Evolutionary conservation across 495 filamentous ascomycete genomes (phyloP).

Genomic region (Xylaria sp.): DNA sequence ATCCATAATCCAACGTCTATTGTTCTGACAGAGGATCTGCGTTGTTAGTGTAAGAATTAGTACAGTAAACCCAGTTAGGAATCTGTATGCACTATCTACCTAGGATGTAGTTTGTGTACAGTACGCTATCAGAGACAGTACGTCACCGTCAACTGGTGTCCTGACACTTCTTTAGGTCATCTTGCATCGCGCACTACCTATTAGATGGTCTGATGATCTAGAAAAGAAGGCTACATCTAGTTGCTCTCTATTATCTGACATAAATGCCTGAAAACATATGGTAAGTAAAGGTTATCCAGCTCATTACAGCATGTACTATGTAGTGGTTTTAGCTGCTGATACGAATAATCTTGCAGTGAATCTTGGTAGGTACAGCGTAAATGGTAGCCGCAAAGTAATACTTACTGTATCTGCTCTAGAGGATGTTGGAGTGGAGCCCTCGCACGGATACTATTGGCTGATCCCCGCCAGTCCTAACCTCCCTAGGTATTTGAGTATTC

Average conservation of each 20-base stretch:
- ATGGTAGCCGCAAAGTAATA: neutral
- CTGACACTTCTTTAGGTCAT: neutral
- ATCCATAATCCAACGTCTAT: neutral
- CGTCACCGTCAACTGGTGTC: neutral
- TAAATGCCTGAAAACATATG: neutral
- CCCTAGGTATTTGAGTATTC: constrained; percentile 27
- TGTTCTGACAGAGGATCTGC: neutral
- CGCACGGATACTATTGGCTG: neutral
- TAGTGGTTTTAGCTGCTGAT: neutral
- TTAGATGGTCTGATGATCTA: neutral
- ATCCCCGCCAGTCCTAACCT: neutral
- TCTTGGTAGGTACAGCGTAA: neutral
- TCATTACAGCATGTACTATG: neutral
- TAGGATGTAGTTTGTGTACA: neutral
- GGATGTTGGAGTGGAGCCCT: neutral
- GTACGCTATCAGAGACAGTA: neutral
- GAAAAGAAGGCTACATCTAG: neutral
- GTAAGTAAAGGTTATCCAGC: neutral
- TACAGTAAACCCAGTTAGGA: neutral
- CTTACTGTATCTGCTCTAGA: constrained; percentile 16
- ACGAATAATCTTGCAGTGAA: neutral
- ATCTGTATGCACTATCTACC: neutral
- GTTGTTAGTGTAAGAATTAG: neutral
- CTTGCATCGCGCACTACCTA: neutral
- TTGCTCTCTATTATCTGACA: neutral